These are phyloP conservation scores for Annona squamosa DNA, from an alignment of 164 flowering plant genomes.

Conservation along the genomic window DNA sequence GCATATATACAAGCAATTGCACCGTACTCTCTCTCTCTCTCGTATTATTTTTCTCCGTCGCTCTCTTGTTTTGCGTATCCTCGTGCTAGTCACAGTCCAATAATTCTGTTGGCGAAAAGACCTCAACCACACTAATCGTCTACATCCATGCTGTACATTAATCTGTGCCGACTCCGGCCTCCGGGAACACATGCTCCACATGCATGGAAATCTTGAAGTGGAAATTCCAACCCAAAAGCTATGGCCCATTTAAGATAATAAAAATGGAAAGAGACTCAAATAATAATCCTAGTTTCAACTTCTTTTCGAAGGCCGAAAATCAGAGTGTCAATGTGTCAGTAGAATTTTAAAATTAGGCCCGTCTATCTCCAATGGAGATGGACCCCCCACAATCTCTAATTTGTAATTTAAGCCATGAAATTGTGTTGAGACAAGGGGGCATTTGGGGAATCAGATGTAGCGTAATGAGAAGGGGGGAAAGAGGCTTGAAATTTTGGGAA, in stretches of 20 bases:
- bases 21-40: no score
- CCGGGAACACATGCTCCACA: not conserved
- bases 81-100: not conserved
- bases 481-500: constrained; percentile 1
- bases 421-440: not conserved
- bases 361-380: no score
- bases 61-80: not conserved
- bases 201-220: not conserved
- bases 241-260: not conserved
- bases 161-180: not conserved
- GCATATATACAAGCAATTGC: not conserved
- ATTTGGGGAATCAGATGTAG: not conserved
- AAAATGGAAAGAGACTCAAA: no score
- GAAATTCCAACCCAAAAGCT: not conserved
- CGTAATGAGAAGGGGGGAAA: not conserved
- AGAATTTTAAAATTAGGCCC: not conserved
- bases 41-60: no score
- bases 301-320: not conserved
- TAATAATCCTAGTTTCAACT: no score
- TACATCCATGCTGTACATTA: not conserved
- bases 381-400: no score
- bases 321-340: not conserved
- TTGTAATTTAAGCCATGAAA: not conserved
- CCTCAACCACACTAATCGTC: not conserved
- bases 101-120: not conserved